These are phyloP conservation scores for Ramaria sp. DNA, from an alignment of 768 basidiomycete species.

Conservation along the genomic window DNA sequence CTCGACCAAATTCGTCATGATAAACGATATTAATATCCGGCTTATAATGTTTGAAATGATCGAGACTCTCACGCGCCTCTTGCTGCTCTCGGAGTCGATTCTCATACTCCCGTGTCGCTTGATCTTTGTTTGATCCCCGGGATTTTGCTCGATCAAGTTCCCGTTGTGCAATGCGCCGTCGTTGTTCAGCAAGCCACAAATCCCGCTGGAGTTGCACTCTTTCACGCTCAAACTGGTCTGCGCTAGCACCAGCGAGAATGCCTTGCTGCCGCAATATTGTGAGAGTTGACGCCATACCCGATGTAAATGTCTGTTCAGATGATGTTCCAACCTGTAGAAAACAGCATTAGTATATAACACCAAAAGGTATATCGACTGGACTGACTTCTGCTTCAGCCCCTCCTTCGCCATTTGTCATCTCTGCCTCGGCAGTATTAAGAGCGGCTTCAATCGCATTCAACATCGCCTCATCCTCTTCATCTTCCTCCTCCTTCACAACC, in stretches of 20 bases:
- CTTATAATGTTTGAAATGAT: conserved; percentile 88
- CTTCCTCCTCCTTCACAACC: conserved; percentile 68
- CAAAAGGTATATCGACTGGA: conserved; percentile 22
- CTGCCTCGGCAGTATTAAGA: conserved; percentile 50
- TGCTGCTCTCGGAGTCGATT: conserved; percentile 87
- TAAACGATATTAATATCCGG: conserved; percentile 96
- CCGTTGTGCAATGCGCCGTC: conserved; percentile 60
- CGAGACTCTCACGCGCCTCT: conserved; percentile 71
- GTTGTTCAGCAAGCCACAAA: conserved; percentile 81
- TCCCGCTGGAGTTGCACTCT: conserved; percentile 75
- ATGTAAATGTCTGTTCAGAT: conserved; percentile 65
- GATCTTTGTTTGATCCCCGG: conserved; percentile 79
- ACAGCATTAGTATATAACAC: conserved; percentile 1
- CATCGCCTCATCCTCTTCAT: conserved; percentile 51
- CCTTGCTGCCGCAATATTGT: conserved; percentile 88
- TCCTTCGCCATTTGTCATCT: conserved; percentile 25
- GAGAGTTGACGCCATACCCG: conserved; percentile 83
- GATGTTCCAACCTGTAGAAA: conserved; percentile 44
- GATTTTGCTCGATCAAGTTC: conserved; percentile 71
- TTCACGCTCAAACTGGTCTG: conserved; percentile 69
- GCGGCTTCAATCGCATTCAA: conserved; percentile 67
- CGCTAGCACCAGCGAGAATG: conserved; percentile 52
- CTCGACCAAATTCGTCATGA: conserved; percentile 89
- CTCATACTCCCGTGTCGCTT: conserved; percentile 90
- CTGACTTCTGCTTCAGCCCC: conserved; percentile 22